Conservation (phyloP, 2,329 filamentous ascomycete genomes). For the Chrysoporthe austroafricana region DNA sequence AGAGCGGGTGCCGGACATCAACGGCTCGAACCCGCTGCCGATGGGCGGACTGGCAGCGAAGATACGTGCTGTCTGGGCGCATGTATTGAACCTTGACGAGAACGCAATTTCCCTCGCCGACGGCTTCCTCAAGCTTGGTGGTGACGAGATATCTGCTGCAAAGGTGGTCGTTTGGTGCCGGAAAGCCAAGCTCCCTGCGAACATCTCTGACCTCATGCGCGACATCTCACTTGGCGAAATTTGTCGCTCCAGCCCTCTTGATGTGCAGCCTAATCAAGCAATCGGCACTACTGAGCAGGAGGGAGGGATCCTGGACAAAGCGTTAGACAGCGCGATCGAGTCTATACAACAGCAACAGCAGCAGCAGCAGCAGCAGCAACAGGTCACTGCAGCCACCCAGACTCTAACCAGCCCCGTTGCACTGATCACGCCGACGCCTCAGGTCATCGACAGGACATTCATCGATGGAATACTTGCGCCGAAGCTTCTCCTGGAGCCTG, state of each 20-base stretch:
- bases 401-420: conserved; percentile 15
- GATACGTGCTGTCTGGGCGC: conserved; percentile 54
- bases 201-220: conserved; percentile 47
- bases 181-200: conserved; percentile 45
- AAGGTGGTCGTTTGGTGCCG: conserved; percentile 51
- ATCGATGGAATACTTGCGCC: conserved; percentile 47
- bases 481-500: conserved; percentile 46
- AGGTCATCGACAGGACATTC: conserved; percentile 39
- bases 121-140: conserved; percentile 52
- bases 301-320: conserved; percentile 2
- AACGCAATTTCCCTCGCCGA: conserved; percentile 46
- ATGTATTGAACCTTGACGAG: conserved; percentile 45
- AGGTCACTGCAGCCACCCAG: conserved; percentile 10
- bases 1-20: conserved; percentile 40
- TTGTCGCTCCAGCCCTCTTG: not conserved
- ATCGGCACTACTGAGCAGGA: not conserved
- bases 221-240: conserved; percentile 47
- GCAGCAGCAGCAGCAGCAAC: conserved; percentile 8
- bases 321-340: conserved; percentile 12
- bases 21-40: conserved; percentile 49
- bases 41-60: conserved; percentile 51
- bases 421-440: conserved; percentile 26
- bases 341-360: conserved; percentile 17
- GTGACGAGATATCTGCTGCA: conserved; percentile 49
- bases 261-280: not conserved